Percentiles rank a stretch among this genome's conserved stretches.
Evolutionary conservation across 2,329 filamentous ascomycete species (phyloP).

Genomic region (Colletotrichum sp.): DNA sequence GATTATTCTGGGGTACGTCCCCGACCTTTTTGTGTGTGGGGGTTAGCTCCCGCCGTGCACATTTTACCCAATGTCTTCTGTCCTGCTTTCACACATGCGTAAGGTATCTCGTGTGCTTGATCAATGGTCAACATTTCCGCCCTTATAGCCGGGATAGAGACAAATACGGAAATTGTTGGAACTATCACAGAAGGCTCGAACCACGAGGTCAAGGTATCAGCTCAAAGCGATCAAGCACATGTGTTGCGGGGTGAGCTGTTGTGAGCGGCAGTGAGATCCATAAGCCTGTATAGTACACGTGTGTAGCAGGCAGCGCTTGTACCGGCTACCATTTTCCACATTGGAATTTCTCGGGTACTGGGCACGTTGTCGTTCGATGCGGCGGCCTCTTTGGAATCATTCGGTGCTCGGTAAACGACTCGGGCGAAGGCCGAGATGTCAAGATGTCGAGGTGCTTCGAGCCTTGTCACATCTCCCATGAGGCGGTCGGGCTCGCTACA

Average conservation of each 20-base stretch:
- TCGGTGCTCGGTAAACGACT: neutral
- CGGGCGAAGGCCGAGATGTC: neutral
- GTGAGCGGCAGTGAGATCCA: neutral
- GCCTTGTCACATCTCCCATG: neutral
- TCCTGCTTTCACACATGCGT: neutral
- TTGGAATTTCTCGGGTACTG: neutral
- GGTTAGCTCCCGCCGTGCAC: neutral
- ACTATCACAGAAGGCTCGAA: neutral
- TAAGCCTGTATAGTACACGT: neutral
- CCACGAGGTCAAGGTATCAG: neutral
- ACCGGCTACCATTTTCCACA: neutral
- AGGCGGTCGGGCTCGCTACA: neutral
- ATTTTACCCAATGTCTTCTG: neutral
- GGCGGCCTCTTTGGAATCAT: neutral
- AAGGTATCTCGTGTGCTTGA: neutral
- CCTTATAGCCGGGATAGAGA: neutral
- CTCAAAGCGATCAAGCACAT: neutral
- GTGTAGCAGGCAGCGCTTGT: neutral
- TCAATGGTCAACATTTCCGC: neutral
- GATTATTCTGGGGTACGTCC: neutral
- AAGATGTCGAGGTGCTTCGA: neutral
- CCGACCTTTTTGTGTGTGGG: conserved; percentile 1
- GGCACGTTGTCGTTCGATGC: neutral
- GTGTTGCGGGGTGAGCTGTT: neutral
- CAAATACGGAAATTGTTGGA: neutral